These are phyloP conservation scores for Lepidium africanum DNA, from an alignment of 345 rosid species.

Conservation along the genomic window DNA sequence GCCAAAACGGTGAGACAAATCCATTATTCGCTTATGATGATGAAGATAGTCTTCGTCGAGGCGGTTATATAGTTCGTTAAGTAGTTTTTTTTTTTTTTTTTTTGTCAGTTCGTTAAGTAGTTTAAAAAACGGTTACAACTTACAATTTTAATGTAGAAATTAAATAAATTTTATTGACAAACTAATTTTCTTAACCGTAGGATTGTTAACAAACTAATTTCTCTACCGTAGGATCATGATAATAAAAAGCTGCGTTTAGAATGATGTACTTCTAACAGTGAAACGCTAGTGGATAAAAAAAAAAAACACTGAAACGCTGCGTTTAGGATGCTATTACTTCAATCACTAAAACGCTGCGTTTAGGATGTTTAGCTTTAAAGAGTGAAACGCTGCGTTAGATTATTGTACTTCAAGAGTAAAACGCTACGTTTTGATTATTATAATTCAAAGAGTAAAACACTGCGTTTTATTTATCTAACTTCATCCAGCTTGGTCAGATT, in stretches of 20 bases:
- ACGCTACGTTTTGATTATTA: too few relatives aligned
- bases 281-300: too few relatives aligned
- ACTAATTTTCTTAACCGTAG: not conserved
- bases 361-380: not conserved
- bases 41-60: conserved; percentile 3
- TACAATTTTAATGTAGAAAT: not conserved
- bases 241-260: not conserved
- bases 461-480: too few relatives aligned
- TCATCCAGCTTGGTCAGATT: too few relatives aligned
- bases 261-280: not conserved
- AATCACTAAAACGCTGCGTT: not conserved
- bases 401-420: too few relatives aligned
- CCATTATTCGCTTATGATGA: conserved; percentile 13
- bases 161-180: not conserved
- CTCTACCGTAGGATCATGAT: not conserved
- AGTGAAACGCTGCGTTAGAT: not conserved
- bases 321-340: not conserved
- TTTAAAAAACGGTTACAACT: not conserved
- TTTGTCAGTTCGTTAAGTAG: too few relatives aligned
- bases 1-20: conserved; percentile 7
- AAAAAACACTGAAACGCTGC: not conserved
- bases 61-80: not conserved
- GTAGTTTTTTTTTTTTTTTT: too few relatives aligned
- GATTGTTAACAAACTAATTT: not conserved
- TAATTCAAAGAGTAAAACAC: too few relatives aligned